A percentile compares a stretch with the other conserved stretches of the same genome.
Conservation (phyloP, 371 early-diverging fungal genomes). For the Lichtheimia hyalospora region DNA sequence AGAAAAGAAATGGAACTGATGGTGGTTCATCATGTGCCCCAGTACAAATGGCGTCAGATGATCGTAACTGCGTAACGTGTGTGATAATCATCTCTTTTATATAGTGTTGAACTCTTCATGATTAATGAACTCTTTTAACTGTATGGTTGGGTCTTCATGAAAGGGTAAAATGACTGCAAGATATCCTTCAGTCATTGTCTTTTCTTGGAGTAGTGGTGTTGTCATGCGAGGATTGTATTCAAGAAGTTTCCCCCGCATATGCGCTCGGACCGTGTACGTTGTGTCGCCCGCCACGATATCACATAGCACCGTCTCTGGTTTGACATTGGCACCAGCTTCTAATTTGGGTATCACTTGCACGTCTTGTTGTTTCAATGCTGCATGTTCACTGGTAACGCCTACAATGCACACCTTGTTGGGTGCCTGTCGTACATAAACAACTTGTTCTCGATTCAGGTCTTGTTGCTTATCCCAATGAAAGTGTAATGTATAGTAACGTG, state of each 20-base stretch:
- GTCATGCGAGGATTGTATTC: constrained; percentile 39
- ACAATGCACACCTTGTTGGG: constrained; percentile 54
- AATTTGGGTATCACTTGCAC: constrained; percentile 10
- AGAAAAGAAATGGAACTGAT: neutral
- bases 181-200: constrained; percentile 40
- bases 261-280: constrained; percentile 26
- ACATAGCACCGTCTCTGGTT: constrained; percentile 24
- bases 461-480: constrained; percentile 19
- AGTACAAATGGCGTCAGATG: constrained; percentile 10
- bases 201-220: constrained; percentile 22
- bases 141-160: constrained; percentile 5
- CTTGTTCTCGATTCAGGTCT: constrained; percentile 4
- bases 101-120: neutral
- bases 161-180: constrained; percentile 44
- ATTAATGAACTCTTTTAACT: constrained; percentile 5
- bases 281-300: constrained; percentile 18
- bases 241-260: constrained; percentile 42
- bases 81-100: neutral
- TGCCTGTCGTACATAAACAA: constrained; percentile 43
- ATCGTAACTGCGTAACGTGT: constrained; percentile 10
- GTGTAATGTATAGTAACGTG: constrained; percentile 42
- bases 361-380: constrained; percentile 1
- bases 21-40: constrained; percentile 3
- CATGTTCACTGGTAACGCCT: constrained; percentile 28
- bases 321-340: constrained; percentile 27